Evolutionary conservation across 73 alveolate genomes (phyloP), one percentile per base, ranked within the genome.

Genomic region (Paramecium bursaria): DNA sequence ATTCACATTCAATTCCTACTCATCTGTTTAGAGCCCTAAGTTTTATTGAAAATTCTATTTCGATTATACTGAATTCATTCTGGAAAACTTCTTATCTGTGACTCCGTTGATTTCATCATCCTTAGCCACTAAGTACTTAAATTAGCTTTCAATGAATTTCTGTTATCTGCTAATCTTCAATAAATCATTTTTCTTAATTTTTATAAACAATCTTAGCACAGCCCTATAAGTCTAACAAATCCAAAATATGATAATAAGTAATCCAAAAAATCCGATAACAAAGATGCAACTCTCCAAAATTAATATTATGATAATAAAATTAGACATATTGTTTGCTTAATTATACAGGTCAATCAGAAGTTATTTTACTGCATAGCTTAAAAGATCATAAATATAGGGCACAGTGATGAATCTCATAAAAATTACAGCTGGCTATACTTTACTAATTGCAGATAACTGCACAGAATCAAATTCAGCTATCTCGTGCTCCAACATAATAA

Each of bases 221-320:
- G 82, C 82, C 9, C 44, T 67, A 42, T 67, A 67, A 35, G 82
- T 67, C 44, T 67, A 26, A 67, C 82, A 25, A 35, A 67, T 67
- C 82, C 82, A 67, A 15, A 67, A 67, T 19, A 67, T 39, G 17
- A 67, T 67, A 17, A 67, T 44, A 0, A 67, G n/a, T n/a, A 67
- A 67, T 15, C 82, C 82, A 39, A 67, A 31, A 21, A 67, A 67
- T 3, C 82, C 82, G 22, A 14, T 19, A 3, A 47, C 82, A 4
- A 67, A 67, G 7, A 67, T 25, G 2, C 50, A 33, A 0, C 82
- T 57, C 44, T 67, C 82, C 11, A 67, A 17, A 3, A 21, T 67
- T 15, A 67, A 27, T 2, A 67, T 67, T 2, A 67, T 21, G 4
- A 67, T 44, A 19, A 67, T 47, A 13, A 67, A 67, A 39, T 67